Evolutionary conservation across 345 rosid genomes (phyloP).

Genomic region (Citrus medica): DNA sequence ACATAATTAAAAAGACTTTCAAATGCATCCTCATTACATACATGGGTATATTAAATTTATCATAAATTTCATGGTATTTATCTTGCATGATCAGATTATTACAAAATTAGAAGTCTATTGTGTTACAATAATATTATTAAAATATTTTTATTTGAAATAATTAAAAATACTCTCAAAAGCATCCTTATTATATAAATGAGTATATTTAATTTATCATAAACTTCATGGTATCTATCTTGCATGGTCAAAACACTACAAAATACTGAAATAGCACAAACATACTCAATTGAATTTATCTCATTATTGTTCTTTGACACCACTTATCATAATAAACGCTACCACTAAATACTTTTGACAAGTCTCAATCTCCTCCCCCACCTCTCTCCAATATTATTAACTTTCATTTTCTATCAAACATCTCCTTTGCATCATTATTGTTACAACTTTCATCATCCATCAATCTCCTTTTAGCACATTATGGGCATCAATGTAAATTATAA

Average conservation of each 20-base stretch:
- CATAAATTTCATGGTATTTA: too few relatives aligned
- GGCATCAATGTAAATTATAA: constrained; percentile 7
- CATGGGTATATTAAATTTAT: too few relatives aligned
- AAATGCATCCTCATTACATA: too few relatives aligned
- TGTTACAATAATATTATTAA: too few relatives aligned
- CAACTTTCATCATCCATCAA: constrained; percentile 18
- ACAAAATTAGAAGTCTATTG: neutral
- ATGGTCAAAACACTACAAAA: neutral
- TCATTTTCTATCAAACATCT: neutral
- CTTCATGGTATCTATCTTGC: neutral
- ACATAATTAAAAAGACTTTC: too few relatives aligned
- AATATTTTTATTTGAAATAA: too few relatives aligned
- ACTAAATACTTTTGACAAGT: neutral
- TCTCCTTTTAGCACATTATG: constrained; percentile 8
- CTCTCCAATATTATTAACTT: neutral
- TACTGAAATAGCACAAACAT: neutral
- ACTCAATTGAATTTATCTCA: neutral
- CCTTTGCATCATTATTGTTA: neutral
- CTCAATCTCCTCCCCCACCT: neutral
- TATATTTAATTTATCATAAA: too few relatives aligned
- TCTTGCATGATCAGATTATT: neutral
- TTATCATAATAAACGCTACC: neutral
- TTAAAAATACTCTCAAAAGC: too few relatives aligned
- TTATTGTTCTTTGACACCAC: neutral
- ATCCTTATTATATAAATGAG: too few relatives aligned